A percentile compares a stretch with the other conserved stretches of the same genome.
Conservation (phyloP, 176 grass and related monocot species). For the maize (Zea mays) region DNA sequence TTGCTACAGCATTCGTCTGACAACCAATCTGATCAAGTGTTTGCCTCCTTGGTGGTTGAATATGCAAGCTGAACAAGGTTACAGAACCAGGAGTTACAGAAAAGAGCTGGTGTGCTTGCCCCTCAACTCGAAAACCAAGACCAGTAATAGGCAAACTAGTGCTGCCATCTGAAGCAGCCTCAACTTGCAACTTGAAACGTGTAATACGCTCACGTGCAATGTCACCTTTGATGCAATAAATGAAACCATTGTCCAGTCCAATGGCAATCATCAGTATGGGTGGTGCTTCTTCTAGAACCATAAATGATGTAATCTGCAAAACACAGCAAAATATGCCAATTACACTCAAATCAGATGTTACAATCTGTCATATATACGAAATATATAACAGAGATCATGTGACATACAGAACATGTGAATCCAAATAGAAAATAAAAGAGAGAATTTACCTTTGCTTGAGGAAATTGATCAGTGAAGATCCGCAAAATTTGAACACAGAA, state of each 20-base stretch:
- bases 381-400: neutral
- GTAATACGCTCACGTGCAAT: conserved; percentile 90
- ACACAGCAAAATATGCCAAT: conserved; percentile 17
- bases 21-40: conserved; percentile 91
- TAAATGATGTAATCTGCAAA: conserved; percentile 89
- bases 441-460: conserved; percentile 77
- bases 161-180: conserved; percentile 48
- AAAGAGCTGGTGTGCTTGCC: conserved; percentile 81
- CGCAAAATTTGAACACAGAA: conserved; percentile 94
- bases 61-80: conserved; percentile 79
- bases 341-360: conserved; percentile 19
- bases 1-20: conserved; percentile 66
- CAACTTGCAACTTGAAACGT: conserved; percentile 78
- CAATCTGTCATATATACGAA: neutral
- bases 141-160: conserved; percentile 57
- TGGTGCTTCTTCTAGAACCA: conserved; percentile 95
- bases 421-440: neutral
- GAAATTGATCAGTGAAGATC: conserved; percentile 88
- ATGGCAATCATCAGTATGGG: conserved; percentile 82
- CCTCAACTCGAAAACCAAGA: conserved; percentile 79
- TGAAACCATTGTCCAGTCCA: conserved; percentile 77
- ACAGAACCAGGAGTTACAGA: conserved; percentile 72
- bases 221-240: conserved; percentile 99
- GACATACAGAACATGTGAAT: neutral
- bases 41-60: conserved; percentile 78